phyloP scores from a whole-genome alignment of 805 yeast species.

The Brettanomyces naardenensis region DNA sequence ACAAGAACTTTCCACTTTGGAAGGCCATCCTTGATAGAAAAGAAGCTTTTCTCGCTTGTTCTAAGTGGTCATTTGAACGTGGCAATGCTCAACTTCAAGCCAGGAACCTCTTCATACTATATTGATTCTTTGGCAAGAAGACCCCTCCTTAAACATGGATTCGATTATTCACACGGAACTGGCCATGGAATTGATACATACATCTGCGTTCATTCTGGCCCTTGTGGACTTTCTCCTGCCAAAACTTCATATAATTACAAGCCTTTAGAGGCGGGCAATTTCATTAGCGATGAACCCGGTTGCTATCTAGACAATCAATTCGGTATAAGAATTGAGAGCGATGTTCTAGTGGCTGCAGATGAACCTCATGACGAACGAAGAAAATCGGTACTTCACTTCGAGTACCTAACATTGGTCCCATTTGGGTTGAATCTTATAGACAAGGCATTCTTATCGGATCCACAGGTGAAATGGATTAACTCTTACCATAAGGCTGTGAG shows the following conservation, averaged over 20 bases:
- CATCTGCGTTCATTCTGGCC: slow-evolving; percentile 91
- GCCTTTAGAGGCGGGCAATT: slow-evolving; percentile 58
- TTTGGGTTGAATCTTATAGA: slow-evolving; percentile 75
- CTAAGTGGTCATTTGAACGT: slow-evolving; percentile 87
- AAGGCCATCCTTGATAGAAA: slow-evolving; percentile 49
- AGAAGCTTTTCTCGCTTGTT: slow-evolving; percentile 70
- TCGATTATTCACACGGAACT: slow-evolving; percentile 89
- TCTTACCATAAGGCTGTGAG: slow-evolving; percentile 54
- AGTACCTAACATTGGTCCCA: slow-evolving; percentile 80
- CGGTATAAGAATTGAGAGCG: slow-evolving; percentile 88
- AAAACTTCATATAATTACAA: slow-evolving; percentile 30
- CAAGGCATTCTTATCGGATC: slow-evolving; percentile 39
- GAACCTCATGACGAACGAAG: slow-evolving; percentile 31
- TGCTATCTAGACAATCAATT: slow-evolving; percentile 83
- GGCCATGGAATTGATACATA: slow-evolving; percentile 97
- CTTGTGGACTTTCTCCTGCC: slow-evolving; percentile 63
- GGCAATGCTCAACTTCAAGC: slow-evolving; percentile 73
- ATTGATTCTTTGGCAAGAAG: slow-evolving; percentile 82
- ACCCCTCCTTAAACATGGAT: slow-evolving; percentile 71
- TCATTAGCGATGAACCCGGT: slow-evolving; percentile 91
- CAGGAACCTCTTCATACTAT: slow-evolving; percentile 63
- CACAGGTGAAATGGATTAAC: slow-evolving; percentile 66
- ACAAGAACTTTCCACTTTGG: slow-evolving; percentile 79
- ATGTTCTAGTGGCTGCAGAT: slow-evolving; percentile 48
- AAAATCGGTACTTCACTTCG: slow-evolving; percentile 44